phyloP scores from a whole-genome alignment of 805 yeast genomes.

The Blastobotrys robertii region DNA sequence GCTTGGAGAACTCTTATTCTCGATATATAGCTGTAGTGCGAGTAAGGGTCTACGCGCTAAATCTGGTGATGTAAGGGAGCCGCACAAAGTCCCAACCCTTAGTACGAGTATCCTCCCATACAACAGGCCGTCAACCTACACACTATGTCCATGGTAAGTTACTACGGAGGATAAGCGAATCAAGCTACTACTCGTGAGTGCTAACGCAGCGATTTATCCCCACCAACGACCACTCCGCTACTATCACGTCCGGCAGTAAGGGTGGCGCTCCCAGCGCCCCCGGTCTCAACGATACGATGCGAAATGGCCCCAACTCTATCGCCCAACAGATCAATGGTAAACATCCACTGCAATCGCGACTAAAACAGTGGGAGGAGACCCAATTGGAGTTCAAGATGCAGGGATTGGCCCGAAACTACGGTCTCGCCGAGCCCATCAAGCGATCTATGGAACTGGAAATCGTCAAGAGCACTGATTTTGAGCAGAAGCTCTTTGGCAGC shows the following conservation, averaged over 20 bases:
- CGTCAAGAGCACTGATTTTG: conserved; percentile 58
- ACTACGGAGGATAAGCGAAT: background rate
- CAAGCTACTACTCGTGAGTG: background rate
- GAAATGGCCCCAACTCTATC: conserved; percentile 49
- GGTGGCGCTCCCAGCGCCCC: background rate
- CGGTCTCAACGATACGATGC: conserved; percentile 41
- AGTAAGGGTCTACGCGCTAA: too few relatives aligned
- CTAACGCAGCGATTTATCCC: conserved; percentile 6
- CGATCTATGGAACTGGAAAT: conserved; percentile 81
- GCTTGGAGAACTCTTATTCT: too few relatives aligned
- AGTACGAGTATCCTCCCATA: too few relatives aligned
- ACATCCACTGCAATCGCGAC: conserved; percentile 77
- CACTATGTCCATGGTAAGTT: conserved; percentile 2
- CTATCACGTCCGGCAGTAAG: conserved; percentile 5
- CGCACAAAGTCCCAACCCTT: too few relatives aligned
- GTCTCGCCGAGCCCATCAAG: conserved; percentile 88
- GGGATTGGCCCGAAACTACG: conserved; percentile 72
- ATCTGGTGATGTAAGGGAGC: conserved; percentile 3
- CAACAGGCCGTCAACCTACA: too few relatives aligned
- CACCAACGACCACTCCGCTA: background rate
- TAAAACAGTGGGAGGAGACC: conserved; percentile 70
- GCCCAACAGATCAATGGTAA: conserved; percentile 32
- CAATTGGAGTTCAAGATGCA: conserved; percentile 65
- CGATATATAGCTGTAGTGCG: too few relatives aligned
- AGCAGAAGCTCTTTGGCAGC: conserved; percentile 40